phyloP scores from a whole-genome alignment of 345 rosid genomes.

The Syzygium grande region DNA sequence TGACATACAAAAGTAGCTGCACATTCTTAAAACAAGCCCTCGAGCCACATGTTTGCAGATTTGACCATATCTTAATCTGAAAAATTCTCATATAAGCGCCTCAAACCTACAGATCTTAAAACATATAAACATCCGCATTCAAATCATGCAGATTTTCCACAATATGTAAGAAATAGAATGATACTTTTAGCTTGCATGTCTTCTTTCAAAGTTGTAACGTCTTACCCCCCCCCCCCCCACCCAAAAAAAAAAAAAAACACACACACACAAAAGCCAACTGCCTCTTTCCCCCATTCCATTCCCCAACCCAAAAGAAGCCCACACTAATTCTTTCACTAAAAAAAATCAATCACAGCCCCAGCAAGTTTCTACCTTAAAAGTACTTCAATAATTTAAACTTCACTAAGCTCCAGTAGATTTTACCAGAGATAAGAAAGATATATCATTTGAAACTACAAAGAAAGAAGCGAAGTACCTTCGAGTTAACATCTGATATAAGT shows the following conservation, averaged over 20 bases:
- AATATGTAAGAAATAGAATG: not conserved
- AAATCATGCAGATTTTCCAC: not conserved
- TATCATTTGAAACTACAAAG: not conserved
- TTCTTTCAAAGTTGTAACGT: not conserved
- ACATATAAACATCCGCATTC: not conserved
- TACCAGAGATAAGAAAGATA: not conserved
- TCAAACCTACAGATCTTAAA: not conserved
- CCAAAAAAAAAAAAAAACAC: too few relatives aligned
- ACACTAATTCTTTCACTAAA: not conserved
- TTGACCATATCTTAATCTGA: not conserved
- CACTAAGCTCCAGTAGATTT: not conserved
- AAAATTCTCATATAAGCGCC: not conserved
- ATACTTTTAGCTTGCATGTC: not conserved
- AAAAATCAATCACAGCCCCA: not conserved
- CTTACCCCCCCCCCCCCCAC: not conserved
- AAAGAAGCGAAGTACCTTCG: conserved; percentile 39
- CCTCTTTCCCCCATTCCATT: too few relatives aligned
- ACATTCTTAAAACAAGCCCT: not conserved
- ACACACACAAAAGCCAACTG: too few relatives aligned
- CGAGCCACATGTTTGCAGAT: not conserved
- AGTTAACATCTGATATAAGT: conserved; percentile 60
- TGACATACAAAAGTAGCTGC: not conserved
- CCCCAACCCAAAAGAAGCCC: too few relatives aligned
- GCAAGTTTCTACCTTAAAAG: not conserved
- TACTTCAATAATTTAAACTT: not conserved